These are phyloP conservation scores for Ochetophila trinervis DNA, from an alignment of 306 rosid species.

Conservation along the genomic window DNA sequence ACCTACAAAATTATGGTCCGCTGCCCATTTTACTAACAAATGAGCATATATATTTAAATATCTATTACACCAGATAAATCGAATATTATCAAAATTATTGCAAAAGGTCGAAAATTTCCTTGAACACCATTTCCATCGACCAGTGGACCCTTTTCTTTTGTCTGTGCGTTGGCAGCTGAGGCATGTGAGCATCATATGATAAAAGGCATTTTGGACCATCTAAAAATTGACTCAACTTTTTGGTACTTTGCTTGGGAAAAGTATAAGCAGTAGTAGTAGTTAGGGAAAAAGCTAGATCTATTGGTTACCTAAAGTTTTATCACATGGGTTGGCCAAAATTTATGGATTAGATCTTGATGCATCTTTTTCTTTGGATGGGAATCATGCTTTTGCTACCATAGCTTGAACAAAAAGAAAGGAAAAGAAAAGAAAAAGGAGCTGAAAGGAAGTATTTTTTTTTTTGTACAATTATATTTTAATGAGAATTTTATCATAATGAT, in stretches of 20 bases:
- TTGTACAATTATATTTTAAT: neutral
- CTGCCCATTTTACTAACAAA: no score
- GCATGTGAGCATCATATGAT: slow-evolving; percentile 35
- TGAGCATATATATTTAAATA: no score
- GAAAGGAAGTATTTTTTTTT: slow-evolving; percentile 17
- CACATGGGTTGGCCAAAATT: slow-evolving; percentile 32
- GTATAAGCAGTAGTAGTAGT: slow-evolving; percentile 19
- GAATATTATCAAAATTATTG: no score
- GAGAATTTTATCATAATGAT: slow-evolving; percentile 15
- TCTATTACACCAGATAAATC: no score
- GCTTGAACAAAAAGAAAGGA: neutral
- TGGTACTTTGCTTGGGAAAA: slow-evolving; percentile 40
- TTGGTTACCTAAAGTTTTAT: slow-evolving; percentile 17
- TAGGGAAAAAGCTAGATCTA: slow-evolving; percentile 15
- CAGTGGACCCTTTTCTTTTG: neutral
- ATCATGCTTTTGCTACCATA: neutral
- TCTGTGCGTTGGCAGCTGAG: neutral
- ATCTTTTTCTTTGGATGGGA: slow-evolving; percentile 3
- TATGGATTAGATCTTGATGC: neutral
- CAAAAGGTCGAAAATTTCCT: no score
- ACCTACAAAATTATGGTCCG: no score
- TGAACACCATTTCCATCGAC: no score
- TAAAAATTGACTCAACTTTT: slow-evolving; percentile 32
- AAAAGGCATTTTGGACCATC: slow-evolving; percentile 43
- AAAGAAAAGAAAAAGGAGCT: neutral